A percentile compares a stretch with the other conserved stretches of the same genome.
Evolutionary conservation across 805 yeast species (phyloP).

Genomic region (Metschnikowia lochheadii): DNA sequence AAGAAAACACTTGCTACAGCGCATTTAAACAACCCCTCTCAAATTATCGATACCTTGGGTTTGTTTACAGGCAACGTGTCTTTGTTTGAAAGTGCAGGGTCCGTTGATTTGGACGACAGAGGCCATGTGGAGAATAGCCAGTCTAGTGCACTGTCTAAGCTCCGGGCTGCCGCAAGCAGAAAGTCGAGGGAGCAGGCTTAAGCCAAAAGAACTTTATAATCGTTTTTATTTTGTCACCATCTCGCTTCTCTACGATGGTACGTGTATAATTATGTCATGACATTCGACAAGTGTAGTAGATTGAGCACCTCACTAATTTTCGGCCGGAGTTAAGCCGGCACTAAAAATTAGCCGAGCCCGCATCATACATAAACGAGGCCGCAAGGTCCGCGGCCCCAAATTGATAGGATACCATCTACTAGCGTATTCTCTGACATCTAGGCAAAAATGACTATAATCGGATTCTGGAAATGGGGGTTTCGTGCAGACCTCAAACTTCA

Average conservation of each 20-base stretch:
- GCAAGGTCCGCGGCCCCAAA: background rate
- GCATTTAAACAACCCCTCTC: conserved; percentile 77
- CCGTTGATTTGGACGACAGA: conserved; percentile 70
- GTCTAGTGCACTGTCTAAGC: conserved; percentile 39
- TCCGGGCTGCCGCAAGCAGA: conserved; percentile 23
- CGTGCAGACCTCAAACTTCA: conserved; percentile 30
- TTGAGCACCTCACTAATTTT: background rate
- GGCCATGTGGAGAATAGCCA: conserved; percentile 59
- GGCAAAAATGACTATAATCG: conserved; percentile 7
- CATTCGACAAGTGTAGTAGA: background rate
- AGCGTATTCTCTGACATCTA: background rate
- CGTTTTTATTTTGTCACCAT: background rate
- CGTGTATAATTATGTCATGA: background rate
- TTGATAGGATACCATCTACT: background rate
- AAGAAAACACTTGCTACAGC: conserved; percentile 82
- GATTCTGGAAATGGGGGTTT: conserved; percentile 35
- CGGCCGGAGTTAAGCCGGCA: background rate
- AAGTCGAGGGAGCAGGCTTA: conserved; percentile 3
- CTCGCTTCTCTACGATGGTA: background rate
- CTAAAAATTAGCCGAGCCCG: background rate
- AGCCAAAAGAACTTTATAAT: background rate
- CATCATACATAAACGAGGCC: background rate
- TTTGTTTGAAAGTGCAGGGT: conserved; percentile 71
- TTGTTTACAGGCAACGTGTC: conserved; percentile 75
- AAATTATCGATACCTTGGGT: conserved; percentile 81